Base-by-base conservation (phyloP, 345 rosid genomes). In the Hibiscus mutabilis region DNA sequence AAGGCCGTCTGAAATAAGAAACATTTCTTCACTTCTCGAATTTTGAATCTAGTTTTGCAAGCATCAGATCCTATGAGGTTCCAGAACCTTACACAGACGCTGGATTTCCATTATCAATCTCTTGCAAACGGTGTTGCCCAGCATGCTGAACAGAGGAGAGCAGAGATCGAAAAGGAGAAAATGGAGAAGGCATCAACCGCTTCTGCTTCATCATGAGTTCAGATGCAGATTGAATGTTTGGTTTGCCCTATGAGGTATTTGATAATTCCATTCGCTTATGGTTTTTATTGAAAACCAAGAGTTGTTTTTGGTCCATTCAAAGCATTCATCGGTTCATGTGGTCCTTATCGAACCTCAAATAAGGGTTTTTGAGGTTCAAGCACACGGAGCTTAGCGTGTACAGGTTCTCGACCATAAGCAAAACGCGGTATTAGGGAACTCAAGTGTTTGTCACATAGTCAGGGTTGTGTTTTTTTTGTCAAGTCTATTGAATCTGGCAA, bases 121-220 rank as follows among this genome's bases (percentile, higher is more conserved):
- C 83, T 91, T 42, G 99, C 99, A 25, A 89, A 87, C 66, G 91
- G 91, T 51, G 85, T 96, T 80, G 96, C 92, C 29, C 91, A 85
- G 85, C 98, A 92, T 77, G 98, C 99, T 64, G 99, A 92, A 69
- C 83, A 83, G 79, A 91, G 99, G 79, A 89, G 96, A 82, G 86
- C 70, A 27, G 99, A 87, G 84, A 92, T 92, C 14, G 96, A 93
- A 76, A 96, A 92, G 81, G 97, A 91, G 82, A 89, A 84, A 82
- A 61, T 84, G 84, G 94, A 88, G 86, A 89, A 86, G 78, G 90
- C 91, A 52, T 80, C 93, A 0, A 72, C 86, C 22, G 73, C 81
- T n/a, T 72, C 82, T 47, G 75, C 82, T 47, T 6, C 76, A 5
- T 82, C 82, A 64, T 89, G 80, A 79, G 35, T 74, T 53, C 4